Evolutionary conservation across 257 asterid genomes (phyloP).

Genomic region (Fraxinus anomala): DNA sequence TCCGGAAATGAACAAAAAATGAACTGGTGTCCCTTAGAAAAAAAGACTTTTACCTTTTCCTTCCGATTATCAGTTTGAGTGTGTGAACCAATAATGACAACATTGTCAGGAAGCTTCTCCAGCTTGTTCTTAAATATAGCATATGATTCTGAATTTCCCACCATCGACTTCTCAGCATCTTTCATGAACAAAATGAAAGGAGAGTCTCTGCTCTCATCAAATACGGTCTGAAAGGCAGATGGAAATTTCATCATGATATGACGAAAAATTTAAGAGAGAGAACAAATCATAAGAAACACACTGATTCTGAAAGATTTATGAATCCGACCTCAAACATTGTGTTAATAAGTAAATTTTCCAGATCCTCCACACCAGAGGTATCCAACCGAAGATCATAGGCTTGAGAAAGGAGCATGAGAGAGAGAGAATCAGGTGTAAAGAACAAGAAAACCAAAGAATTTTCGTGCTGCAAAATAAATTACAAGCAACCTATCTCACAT

Average conservation of each 20-base stretch:
- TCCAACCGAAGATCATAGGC: constrained; percentile 78
- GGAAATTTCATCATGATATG: constrained; percentile 18
- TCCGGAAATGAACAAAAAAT: constrained; percentile 1
- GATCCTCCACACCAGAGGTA: constrained; percentile 64
- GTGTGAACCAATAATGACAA: constrained; percentile 81
- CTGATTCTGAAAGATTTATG: neutral
- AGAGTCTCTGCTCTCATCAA: constrained; percentile 68
- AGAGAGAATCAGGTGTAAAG: constrained; percentile 13
- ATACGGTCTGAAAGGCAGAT: constrained; percentile 57
- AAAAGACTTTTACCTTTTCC: constrained; percentile 62
- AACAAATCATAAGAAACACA: constrained; percentile 8
- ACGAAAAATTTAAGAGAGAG: constrained; percentile 7
- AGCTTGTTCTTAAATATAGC: constrained; percentile 68
- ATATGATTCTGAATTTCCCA: constrained; percentile 71
- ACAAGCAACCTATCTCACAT: neutral
- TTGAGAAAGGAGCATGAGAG: constrained; percentile 35
- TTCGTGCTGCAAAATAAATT: neutral
- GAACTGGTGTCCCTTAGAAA: neutral
- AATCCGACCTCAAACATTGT: constrained; percentile 82
- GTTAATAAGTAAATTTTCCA: constrained; percentile 64
- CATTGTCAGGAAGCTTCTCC: constrained; percentile 83
- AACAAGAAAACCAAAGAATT: constrained; percentile 18
- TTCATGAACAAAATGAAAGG: constrained; percentile 87
- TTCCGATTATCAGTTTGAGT: constrained; percentile 68
- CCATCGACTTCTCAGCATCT: constrained; percentile 89